Evolutionary conservation across 2,329 filamentous ascomycete genomes (phyloP).

Genomic region (Grosmannia serpens): DNA sequence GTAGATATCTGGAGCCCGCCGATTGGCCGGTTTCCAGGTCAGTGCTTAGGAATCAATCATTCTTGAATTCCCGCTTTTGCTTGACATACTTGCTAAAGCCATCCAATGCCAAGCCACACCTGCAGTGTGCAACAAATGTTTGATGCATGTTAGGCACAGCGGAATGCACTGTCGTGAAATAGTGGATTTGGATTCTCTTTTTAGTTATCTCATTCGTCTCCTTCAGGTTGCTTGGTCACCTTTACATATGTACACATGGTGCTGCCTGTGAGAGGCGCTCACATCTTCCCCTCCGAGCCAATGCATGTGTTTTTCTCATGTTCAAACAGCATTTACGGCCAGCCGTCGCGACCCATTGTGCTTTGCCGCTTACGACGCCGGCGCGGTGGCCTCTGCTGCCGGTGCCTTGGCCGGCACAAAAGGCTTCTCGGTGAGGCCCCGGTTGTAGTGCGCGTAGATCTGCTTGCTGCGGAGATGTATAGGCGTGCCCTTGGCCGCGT

Average conservation of each 20-base stretch:
- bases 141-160: neutral
- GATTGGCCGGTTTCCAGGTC: too few species aligned
- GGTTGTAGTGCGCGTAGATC: conserved; percentile 41
- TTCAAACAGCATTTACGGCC: neutral
- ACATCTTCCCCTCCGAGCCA: neutral
- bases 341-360: neutral
- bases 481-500: conserved; percentile 57
- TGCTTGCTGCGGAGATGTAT: conserved; percentile 60
- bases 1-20: too few species aligned
- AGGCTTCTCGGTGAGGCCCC: conserved; percentile 13
- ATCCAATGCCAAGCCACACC: too few species aligned
- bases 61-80: too few species aligned
- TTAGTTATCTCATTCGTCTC: neutral
- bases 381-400: conserved; percentile 1
- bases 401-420: conserved; percentile 18
- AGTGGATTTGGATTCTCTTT: neutral
- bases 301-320: neutral
- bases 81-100: too few species aligned
- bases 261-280: neutral
- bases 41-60: too few species aligned
- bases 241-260: conserved; percentile 9
- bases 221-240: neutral
- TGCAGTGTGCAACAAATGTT: too few species aligned
- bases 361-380: conserved; percentile 11
- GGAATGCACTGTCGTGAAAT: neutral